These are phyloP conservation scores for Rubia balearica DNA, from an alignment of 305 asterid species.

Conservation along the genomic window DNA sequence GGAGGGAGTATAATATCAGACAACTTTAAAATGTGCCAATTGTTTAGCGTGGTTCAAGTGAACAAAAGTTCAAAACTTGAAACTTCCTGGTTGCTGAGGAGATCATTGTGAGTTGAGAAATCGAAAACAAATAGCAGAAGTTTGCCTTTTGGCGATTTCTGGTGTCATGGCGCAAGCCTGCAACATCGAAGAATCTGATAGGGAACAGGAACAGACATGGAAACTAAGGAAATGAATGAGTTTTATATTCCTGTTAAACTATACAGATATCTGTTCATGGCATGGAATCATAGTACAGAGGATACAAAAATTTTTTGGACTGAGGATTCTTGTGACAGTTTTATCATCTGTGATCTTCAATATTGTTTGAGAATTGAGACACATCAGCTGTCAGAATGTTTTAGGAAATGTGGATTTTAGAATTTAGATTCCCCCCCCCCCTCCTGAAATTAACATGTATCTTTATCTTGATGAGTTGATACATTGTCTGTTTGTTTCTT, in stretches of 20 bases:
- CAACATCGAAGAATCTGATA: background rate
- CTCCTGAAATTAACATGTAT: conserved; percentile 18
- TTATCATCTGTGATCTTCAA: background rate
- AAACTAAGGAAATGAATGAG: background rate
- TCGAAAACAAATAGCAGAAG: background rate
- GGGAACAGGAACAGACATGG: background rate
- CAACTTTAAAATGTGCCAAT: background rate
- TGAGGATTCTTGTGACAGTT: background rate
- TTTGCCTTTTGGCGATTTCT: background rate
- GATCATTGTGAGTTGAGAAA: background rate
- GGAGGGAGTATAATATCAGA: background rate
- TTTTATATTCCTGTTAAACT: background rate
- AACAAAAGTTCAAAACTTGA: background rate
- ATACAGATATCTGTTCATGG: background rate
- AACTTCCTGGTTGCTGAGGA: conserved; percentile 1
- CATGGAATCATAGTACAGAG: background rate
- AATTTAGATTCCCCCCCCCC: too few relatives aligned
- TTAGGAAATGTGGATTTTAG: background rate
- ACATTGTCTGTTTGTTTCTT: background rate
- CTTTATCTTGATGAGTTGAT: background rate
- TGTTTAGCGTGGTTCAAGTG: background rate
- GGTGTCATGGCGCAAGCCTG: background rate
- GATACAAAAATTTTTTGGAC: background rate
- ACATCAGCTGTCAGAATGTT: background rate
- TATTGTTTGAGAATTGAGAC: conserved; percentile 1